These are phyloP conservation scores for Yamadazyma diospyri DNA, from an alignment of 1,139 yeast genomes.

Conservation along the genomic window DNA sequence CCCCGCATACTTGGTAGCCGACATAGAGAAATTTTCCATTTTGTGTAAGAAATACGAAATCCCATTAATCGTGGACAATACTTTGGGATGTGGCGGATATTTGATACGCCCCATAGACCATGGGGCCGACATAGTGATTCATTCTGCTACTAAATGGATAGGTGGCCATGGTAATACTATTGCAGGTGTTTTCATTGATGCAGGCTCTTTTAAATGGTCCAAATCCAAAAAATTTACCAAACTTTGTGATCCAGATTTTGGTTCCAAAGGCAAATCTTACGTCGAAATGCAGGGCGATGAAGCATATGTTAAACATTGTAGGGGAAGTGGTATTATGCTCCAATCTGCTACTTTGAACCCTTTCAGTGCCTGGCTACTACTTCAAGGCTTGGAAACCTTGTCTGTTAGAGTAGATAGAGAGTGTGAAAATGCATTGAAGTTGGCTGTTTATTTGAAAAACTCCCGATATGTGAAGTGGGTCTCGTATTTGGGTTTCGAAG, in stretches of 20 bases:
- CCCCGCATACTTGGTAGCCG: conserved; percentile 89
- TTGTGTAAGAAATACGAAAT: conserved; percentile 84
- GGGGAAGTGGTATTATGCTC: conserved; percentile 84
- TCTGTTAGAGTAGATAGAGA: conserved; percentile 92
- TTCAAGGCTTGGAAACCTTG: conserved; percentile 90
- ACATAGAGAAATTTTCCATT: conserved; percentile 68
- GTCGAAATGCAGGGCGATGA: conserved; percentile 74
- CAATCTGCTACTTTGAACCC: conserved; percentile 86
- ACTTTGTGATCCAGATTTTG: conserved; percentile 62
- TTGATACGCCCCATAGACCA: conserved; percentile 76
- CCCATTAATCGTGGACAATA: conserved; percentile 91
- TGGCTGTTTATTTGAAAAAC: conserved; percentile 71
- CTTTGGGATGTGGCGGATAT: conserved; percentile 95
- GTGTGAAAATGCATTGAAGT: conserved; percentile 69
- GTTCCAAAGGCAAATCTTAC: conserved; percentile 81
- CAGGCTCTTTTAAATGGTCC: conserved; percentile 88
- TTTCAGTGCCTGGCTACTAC: conserved; percentile 74
- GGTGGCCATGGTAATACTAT: conserved; percentile 96
- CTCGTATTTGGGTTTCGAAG: conserved; percentile 81
- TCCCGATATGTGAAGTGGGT: conserved; percentile 80
- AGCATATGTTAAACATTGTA: conserved; percentile 75
- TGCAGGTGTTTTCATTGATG: conserved; percentile 84
- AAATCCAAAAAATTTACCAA: conserved; percentile 86
- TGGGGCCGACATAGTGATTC: conserved; percentile 81
- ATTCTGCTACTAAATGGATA: conserved; percentile 96